Percentiles rank a stretch among this genome's conserved stretches.
phyloP scores from a whole-genome alignment of 2,329 filamentous ascomycete species.

The Onygenales sp. region DNA sequence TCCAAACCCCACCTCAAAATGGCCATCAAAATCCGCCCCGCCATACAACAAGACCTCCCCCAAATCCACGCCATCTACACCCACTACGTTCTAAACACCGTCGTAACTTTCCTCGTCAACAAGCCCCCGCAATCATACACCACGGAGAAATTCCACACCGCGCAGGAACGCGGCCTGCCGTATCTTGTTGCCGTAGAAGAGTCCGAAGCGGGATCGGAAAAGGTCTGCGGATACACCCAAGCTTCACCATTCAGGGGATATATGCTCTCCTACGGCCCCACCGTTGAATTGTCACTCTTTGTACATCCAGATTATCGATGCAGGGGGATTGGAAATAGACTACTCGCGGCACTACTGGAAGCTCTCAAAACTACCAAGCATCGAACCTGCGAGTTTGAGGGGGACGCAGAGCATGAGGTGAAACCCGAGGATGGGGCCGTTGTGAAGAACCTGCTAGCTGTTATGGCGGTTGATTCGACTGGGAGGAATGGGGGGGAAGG shows the following conservation, averaged over 20 bases:
- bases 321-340: constrained; percentile 22
- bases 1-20: constrained; percentile 3
- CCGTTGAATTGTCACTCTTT: constrained; percentile 32
- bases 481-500: constrained; percentile 22
- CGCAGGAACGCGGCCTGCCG: constrained; percentile 19
- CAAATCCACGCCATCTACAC: constrained; percentile 26
- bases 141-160: constrained; percentile 16
- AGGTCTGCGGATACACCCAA: constrained; percentile 27
- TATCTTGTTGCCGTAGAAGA: constrained; percentile 27
- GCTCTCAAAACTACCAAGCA: constrained; percentile 17
- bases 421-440: constrained; percentile 11
- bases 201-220: not conserved
- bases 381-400: constrained; percentile 12
- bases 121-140: constrained; percentile 21
- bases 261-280: constrained; percentile 29
- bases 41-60: constrained; percentile 22
- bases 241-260: constrained; percentile 26
- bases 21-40: constrained; percentile 26
- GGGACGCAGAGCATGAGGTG: constrained; percentile 8
- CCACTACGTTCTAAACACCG: constrained; percentile 30
- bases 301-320: constrained; percentile 25
- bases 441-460: constrained; percentile 26
- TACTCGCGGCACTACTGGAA: constrained; percentile 21
- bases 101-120: constrained; percentile 24
- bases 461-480: constrained; percentile 30